Percentiles rank a stretch among this genome's conserved stretches.
These are phyloP conservation scores for Lipomyces yamadae DNA, from an alignment of 805 yeast genomes.

Conservation along the genomic window DNA sequence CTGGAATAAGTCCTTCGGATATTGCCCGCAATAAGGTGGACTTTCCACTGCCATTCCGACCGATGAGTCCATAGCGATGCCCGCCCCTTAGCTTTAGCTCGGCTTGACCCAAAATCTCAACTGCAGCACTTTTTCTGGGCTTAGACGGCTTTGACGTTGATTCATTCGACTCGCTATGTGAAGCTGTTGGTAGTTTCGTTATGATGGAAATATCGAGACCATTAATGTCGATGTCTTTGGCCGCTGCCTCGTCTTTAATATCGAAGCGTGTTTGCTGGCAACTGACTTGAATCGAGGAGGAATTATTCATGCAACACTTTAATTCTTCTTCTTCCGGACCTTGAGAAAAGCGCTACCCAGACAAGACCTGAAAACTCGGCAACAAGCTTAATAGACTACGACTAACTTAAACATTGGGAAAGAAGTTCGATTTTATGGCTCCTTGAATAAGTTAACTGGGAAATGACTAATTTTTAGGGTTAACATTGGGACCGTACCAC, in stretches of 20 bases:
- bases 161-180: neutral
- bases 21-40: slow-evolving; percentile 8
- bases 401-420: too few species aligned
- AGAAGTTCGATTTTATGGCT: too few species aligned
- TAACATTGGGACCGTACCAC: too few species aligned
- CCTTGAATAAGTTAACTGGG: too few species aligned
- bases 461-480: too few species aligned
- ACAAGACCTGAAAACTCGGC: too few species aligned
- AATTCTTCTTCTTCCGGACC: too few species aligned
- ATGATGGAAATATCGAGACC: slow-evolving; percentile 2
- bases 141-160: neutral
- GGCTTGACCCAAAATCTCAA: neutral
- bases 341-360: too few species aligned
- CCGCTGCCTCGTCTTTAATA: neutral
- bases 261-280: slow-evolving; percentile 8
- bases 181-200: neutral
- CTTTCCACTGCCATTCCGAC: slow-evolving; percentile 11
- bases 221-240: slow-evolving; percentile 6
- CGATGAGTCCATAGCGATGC: slow-evolving; percentile 2
- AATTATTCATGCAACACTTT: neutral
- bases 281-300: slow-evolving; percentile 1
- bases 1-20: slow-evolving; percentile 6
- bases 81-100: slow-evolving; percentile 7
- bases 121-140: neutral
- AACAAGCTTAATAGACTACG: too few species aligned